These are phyloP conservation scores for Alternaria sp. DNA, from an alignment of 2,329 filamentous ascomycete species.

Conservation along the genomic window DNA sequence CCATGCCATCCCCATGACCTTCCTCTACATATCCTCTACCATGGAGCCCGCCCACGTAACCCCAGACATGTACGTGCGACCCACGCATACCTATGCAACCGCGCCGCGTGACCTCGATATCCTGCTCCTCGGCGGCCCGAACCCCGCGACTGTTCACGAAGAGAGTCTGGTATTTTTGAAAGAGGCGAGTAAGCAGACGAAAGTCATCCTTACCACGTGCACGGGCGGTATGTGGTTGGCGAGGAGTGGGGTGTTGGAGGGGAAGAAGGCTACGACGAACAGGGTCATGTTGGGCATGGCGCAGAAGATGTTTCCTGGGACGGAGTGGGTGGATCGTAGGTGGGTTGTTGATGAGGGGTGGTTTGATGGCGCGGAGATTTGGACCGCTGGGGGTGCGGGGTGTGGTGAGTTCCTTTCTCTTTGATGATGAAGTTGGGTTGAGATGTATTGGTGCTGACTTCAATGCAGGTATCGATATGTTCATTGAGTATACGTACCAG, in stretches of 20 bases:
- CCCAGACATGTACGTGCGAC: slow-evolving; percentile 41
- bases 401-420: slow-evolving; percentile 35
- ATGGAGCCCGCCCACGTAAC: slow-evolving; percentile 42
- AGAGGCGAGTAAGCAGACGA: slow-evolving; percentile 46
- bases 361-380: slow-evolving; percentile 46
- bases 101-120: slow-evolving; percentile 53
- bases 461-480: slow-evolving; percentile 31
- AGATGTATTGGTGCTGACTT: background rate
- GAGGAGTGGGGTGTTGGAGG: slow-evolving; percentile 44
- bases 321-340: slow-evolving; percentile 49
- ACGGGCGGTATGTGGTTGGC: slow-evolving; percentile 51
- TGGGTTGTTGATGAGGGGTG: slow-evolving; percentile 46
- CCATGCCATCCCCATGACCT: slow-evolving; percentile 42
- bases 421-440: background rate
- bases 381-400: slow-evolving; percentile 49
- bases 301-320: slow-evolving; percentile 37
- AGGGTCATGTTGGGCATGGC: slow-evolving; percentile 35
- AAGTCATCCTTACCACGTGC: slow-evolving; percentile 49
- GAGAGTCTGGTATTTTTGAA: slow-evolving; percentile 46
- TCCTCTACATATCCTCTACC: slow-evolving; percentile 49
- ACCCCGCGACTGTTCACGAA: slow-evolving; percentile 38
- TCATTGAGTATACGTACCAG: slow-evolving; percentile 27
- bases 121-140: slow-evolving; percentile 48
- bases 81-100: slow-evolving; percentile 50
- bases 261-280: slow-evolving; percentile 51